phyloP scores from a whole-genome alignment of 1,139 yeast genomes.

The Blastobotrys arbuscula region DNA sequence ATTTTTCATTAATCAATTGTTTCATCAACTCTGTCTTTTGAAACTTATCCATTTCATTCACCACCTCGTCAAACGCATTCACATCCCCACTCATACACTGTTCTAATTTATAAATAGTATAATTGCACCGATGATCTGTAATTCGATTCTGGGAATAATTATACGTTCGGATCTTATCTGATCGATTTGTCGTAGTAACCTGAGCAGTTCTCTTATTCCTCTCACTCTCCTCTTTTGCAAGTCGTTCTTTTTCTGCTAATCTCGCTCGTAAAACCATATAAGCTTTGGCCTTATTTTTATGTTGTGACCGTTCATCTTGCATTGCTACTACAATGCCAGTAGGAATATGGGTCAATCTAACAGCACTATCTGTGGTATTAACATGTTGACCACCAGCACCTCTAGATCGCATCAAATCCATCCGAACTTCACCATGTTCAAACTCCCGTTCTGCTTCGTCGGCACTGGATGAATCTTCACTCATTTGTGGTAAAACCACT shows the following conservation, averaged over 20 bases:
- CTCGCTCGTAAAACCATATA: slow-evolving; percentile 75
- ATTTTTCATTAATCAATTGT: slow-evolving; percentile 19
- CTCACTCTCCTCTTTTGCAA: slow-evolving; percentile 59
- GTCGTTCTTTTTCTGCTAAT: slow-evolving; percentile 73
- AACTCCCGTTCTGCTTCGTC: slow-evolving; percentile 70
- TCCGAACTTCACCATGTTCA: slow-evolving; percentile 80
- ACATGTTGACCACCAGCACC: slow-evolving; percentile 99
- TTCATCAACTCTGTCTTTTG: slow-evolving; percentile 45
- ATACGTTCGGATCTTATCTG: slow-evolving; percentile 91
- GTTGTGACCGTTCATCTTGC: slow-evolving; percentile 96
- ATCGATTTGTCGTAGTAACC: slow-evolving; percentile 81
- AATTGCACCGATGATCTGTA: slow-evolving; percentile 90
- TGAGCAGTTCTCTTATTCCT: slow-evolving; percentile 69
- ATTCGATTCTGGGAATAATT: slow-evolving; percentile 88
- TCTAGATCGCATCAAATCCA: slow-evolving; percentile 94
- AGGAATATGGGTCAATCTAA: slow-evolving; percentile 85
- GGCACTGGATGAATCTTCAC: slow-evolving; percentile 44
- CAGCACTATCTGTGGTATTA: slow-evolving; percentile 96
- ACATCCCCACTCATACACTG: slow-evolving; percentile 68
- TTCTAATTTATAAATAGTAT: slow-evolving; percentile 67
- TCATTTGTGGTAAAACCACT: slow-evolving; percentile 81
- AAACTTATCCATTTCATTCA: slow-evolving; percentile 46
- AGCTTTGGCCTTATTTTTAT: slow-evolving; percentile 92
- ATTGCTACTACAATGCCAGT: slow-evolving; percentile 84
- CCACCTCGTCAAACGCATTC: slow-evolving; percentile 50